Percentiles rank a stretch among this genome's conserved stretches.
Evolutionary conservation across 2,329 filamentous ascomycete species (phyloP).

Genomic region (Epichloe gansuensis): DNA sequence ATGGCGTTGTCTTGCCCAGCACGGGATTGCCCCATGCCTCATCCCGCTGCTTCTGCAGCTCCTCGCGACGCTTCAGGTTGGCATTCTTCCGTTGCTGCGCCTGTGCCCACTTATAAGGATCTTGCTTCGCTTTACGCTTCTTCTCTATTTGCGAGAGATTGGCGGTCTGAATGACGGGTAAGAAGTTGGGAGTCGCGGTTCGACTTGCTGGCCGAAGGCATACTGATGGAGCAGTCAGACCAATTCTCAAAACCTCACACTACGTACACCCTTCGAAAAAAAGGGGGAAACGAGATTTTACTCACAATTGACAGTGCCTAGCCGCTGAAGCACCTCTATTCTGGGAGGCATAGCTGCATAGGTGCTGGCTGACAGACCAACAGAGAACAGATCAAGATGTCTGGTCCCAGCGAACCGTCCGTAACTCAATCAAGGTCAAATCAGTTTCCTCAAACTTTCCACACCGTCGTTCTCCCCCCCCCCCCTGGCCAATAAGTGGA

Average conservation of each 20-base stretch:
- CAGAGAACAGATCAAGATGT: not conserved
- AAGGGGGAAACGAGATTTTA: not conserved
- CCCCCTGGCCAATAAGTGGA: not conserved
- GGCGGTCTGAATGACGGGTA: constrained; percentile 52
- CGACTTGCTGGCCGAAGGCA: constrained; percentile 43
- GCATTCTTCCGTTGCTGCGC: constrained; percentile 72
- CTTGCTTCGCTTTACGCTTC: constrained; percentile 53
- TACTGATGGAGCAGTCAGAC: constrained; percentile 28
- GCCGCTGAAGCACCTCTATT: constrained; percentile 46
- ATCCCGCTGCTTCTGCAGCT: constrained; percentile 52
- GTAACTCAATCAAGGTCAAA: not conserved
- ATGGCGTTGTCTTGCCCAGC: constrained; percentile 65
- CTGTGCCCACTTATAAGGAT: constrained; percentile 74
- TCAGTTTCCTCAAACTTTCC: constrained; percentile 22
- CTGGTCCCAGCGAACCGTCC: not conserved
- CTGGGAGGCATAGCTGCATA: constrained; percentile 50
- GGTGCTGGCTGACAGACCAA: not conserved
- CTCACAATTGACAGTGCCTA: constrained; percentile 49
- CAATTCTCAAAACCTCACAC: too few relatives aligned
- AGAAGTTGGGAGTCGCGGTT: constrained; percentile 33
- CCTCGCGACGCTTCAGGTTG: constrained; percentile 62
- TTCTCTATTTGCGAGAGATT: constrained; percentile 49
- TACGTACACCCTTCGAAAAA: too few relatives aligned
- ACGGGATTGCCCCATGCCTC: constrained; percentile 63
- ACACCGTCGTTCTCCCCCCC: not conserved